Percentiles rank a stretch among this genome's conserved stretches.
These are phyloP conservation scores for Rhynchosporium secalis DNA, from an alignment of 2,329 filamentous ascomycete species.

Conservation along the genomic window DNA sequence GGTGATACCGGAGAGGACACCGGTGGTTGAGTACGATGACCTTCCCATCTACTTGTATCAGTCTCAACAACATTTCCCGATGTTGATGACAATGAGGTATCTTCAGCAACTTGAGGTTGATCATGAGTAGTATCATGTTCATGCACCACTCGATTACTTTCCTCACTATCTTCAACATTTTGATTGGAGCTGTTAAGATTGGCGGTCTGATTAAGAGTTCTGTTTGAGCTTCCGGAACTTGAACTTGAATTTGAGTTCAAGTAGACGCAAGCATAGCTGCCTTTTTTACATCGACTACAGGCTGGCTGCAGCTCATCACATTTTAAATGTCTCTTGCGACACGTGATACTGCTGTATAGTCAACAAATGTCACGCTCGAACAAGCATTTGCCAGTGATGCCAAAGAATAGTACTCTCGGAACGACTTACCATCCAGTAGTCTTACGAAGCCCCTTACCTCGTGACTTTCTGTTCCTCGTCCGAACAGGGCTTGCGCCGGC, in stretches of 20 bases:
- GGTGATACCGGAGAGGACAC: too few species aligned
- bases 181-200: neutral
- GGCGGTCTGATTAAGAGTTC: constrained; percentile 1
- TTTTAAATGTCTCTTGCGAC: constrained; percentile 48
- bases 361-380: neutral
- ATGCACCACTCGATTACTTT: too few species aligned
- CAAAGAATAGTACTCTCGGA: neutral
- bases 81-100: too few species aligned
- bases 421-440: constrained; percentile 44
- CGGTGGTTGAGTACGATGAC: too few species aligned
- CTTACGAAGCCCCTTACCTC: constrained; percentile 45
- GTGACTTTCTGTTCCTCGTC: constrained; percentile 39
- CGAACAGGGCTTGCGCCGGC: constrained; percentile 10
- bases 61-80: too few species aligned
- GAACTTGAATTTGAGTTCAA: constrained; percentile 11
- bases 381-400: neutral
- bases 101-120: too few species aligned
- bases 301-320: constrained; percentile 43
- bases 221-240: neutral
- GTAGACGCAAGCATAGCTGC: constrained; percentile 43
- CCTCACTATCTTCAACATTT: too few species aligned
- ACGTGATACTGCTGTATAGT: constrained; percentile 41
- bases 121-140: too few species aligned
- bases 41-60: too few species aligned
- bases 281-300: constrained; percentile 48